Evolutionary conservation across 192 early-diverging fungal genomes (phyloP), one percentile per base, ranked within the genome.

Genomic region (Rhizoclosmatium sp.): DNA sequence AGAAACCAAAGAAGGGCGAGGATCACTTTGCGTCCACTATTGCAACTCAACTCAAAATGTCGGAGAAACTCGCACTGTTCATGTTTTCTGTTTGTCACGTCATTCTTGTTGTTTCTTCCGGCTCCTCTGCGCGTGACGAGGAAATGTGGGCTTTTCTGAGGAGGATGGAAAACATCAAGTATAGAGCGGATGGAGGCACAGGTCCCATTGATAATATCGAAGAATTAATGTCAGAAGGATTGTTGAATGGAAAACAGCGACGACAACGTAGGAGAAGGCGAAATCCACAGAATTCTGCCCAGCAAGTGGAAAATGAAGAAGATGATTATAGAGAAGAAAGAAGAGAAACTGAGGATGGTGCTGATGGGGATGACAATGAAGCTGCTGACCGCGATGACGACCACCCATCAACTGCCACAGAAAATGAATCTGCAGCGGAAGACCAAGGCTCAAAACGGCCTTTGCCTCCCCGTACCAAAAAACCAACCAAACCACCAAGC

Each of bases 71-170:
- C 49, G 82, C 89, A 0, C 77, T 89, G 31, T 92, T 93, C 62
- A 74, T 93, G 76, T 70, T 91, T 3, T 87, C 86, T 5, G 84
- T 93, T 7, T 93, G 92, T 64, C 91, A 93, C 71, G 87, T 92
- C 7, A 78, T 93, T 4, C 14, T 93, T 10, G 78, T 93, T 7
- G 87, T 93, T 4, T 80, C 78, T 4, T 87, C 89, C 41, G 79
- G 82, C 2, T 68, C 84, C 0, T 62, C 73, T 14, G n/a, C 56
- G 14, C 81, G 84, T 19, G 80, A 84, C 49, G 58, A 78, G 41
- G 80, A 84, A 14, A 44, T 82, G 65, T 75, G 76, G 64, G 67
- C 76, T 14, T 84, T 84, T 79, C 49, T 84, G 48, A 41, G 69
- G 45, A 16, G 67, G 47, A 64, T 84, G 10, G 83, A 84, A 76